phyloP scores from a whole-genome alignment of 2,329 filamentous ascomycete species.

The Chalara sp. region DNA sequence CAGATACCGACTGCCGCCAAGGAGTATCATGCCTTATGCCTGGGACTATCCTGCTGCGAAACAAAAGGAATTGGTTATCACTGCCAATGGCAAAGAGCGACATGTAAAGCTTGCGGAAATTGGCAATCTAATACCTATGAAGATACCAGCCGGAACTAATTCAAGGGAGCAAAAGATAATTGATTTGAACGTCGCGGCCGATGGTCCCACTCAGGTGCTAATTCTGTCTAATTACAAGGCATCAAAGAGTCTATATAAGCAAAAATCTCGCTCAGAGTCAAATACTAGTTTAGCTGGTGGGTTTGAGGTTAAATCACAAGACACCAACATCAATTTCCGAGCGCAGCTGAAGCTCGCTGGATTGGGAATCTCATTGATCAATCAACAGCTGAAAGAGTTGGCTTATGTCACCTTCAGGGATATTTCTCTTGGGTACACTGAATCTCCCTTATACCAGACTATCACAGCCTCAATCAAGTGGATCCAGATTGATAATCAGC shows the following conservation, averaged over 20 bases:
- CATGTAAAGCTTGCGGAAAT: conserved; percentile 96
- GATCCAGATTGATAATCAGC: conserved; percentile 98
- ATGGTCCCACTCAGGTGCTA: conserved; percentile 90
- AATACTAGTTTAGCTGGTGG: conserved; percentile 52
- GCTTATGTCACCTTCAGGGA: conserved; percentile 92
- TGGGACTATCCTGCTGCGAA: conserved; percentile 99
- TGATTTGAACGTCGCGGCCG: conserved; percentile 91
- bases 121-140: conserved; percentile 92
- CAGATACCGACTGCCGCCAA: conserved; percentile 80
- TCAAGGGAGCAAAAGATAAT: conserved; percentile 71
- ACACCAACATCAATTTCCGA: conserved; percentile 81
- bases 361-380: conserved; percentile 88
- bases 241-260: conserved; percentile 83
- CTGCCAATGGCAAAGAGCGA: conserved; percentile 70
- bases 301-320: conserved; percentile 91
- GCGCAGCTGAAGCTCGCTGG: conserved; percentile 85
- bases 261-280: conserved; percentile 46
- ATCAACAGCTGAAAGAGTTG: conserved; percentile 82
- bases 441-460: conserved; percentile 91
- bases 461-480: conserved; percentile 89
- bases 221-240: conserved; percentile 90
- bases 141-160: conserved; percentile 52
- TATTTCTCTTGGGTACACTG: conserved; percentile 82
- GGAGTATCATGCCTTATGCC: conserved; percentile 98
- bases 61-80: conserved; percentile 85